These are phyloP conservation scores for Chlorella variabilis DNA, from an alignment of 163 green algal species.

Conservation along the genomic window DNA sequence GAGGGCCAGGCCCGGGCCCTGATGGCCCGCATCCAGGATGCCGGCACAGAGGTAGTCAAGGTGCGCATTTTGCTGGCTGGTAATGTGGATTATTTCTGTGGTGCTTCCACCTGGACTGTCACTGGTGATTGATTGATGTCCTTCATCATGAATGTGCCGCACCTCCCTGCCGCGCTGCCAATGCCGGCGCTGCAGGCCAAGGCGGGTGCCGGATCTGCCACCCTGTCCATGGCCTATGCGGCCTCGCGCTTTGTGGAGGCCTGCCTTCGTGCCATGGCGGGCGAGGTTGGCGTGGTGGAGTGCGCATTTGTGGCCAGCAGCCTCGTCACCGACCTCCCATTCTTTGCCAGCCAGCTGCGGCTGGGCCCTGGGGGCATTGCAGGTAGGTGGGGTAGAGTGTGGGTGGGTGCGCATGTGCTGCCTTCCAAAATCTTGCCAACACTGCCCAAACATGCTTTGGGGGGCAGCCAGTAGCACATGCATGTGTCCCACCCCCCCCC, in stretches of 20 bases:
- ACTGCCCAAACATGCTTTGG: too few species aligned
- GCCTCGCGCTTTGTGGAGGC: constrained; percentile 86
- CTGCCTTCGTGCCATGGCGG: constrained; percentile 79
- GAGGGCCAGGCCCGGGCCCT: constrained; percentile 58
- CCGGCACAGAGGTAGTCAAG: constrained; percentile 96
- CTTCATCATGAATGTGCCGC: too few species aligned
- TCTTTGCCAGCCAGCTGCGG: constrained; percentile 85
- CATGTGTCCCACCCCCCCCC: too few species aligned
- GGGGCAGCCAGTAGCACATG: too few species aligned
- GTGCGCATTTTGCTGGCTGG: constrained; percentile 67
- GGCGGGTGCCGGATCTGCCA: constrained; percentile 85
- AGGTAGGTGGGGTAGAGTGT: too few species aligned
- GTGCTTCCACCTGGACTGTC: too few species aligned
- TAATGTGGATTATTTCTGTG: too few species aligned
- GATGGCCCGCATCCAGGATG: constrained; percentile 91
- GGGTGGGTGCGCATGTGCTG: too few species aligned
- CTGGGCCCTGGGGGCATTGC: constrained; percentile 58
- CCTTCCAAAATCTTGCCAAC: too few species aligned
- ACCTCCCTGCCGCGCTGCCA: too few species aligned
- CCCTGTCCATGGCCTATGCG: constrained; percentile 95
- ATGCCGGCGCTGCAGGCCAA: constrained; percentile 41
- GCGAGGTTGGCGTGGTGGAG: constrained; percentile 83
- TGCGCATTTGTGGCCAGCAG: constrained; percentile 68
- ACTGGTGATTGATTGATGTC: too few species aligned
- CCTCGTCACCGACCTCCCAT: constrained; percentile 72